phyloP scores from a whole-genome alignment of 257 asterid genomes.

The Forsythia viridissima region DNA sequence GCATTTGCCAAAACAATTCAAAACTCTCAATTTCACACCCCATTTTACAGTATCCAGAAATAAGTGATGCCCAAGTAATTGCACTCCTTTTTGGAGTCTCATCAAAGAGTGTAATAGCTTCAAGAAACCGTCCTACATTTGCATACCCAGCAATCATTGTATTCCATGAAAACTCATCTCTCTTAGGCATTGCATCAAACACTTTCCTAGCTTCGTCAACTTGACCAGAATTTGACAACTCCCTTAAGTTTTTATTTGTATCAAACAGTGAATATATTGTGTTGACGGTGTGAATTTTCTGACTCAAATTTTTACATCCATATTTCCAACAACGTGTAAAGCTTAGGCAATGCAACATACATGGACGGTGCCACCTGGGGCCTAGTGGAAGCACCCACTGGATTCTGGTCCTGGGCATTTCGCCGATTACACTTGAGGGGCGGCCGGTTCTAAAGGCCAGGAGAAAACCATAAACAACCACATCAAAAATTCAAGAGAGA shows the following conservation, averaged over 20 bases:
- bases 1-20: constrained; percentile 62
- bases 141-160: constrained; percentile 71
- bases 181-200: constrained; percentile 69
- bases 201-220: constrained; percentile 61
- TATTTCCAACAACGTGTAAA: neutral
- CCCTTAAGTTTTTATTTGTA: constrained; percentile 37
- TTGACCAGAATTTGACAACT: constrained; percentile 37
- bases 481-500: too few relatives aligned
- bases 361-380: too few relatives aligned
- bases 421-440: too few relatives aligned
- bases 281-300: constrained; percentile 8
- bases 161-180: constrained; percentile 74
- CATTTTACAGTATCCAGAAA: constrained; percentile 77
- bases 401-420: too few relatives aligned
- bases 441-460: too few relatives aligned
- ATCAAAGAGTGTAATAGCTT: constrained; percentile 59
- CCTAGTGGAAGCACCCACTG: too few relatives aligned
- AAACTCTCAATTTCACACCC: constrained; percentile 65
- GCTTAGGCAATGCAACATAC: neutral
- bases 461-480: too few relatives aligned
- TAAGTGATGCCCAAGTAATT: constrained; percentile 75
- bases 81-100: constrained; percentile 48
- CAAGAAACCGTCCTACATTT: constrained; percentile 53
- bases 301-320: constrained; percentile 16
- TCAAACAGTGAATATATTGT: constrained; percentile 28